Evolutionary conservation across 495 filamentous ascomycete species (phyloP).

Genomic region (Neurospora sp.): DNA sequence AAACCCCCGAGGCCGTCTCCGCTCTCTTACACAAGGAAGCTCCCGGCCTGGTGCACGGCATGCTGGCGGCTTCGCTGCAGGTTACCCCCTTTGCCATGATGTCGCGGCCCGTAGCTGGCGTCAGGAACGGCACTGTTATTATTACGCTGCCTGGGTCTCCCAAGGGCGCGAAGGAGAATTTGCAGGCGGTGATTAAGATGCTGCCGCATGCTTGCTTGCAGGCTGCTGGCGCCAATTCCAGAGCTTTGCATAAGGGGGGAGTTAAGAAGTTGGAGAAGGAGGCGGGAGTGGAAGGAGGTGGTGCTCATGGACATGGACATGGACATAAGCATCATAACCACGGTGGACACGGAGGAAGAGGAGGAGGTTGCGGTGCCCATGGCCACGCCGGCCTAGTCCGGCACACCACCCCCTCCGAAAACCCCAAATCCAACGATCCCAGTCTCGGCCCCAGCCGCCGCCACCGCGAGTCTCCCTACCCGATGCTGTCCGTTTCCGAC

Average conservation of each 20-base stretch:
- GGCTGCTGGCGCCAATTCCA: constrained; percentile 72
- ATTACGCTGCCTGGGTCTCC: constrained; percentile 90
- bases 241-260: constrained; percentile 69
- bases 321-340: constrained; percentile 28
- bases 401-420: constrained; percentile 49
- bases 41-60: constrained; percentile 83
- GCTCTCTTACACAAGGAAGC: constrained; percentile 79
- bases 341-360: constrained; percentile 29
- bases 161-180: constrained; percentile 92
- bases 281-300: constrained; percentile 43
- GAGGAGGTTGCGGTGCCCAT: constrained; percentile 26
- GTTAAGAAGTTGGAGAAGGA: constrained; percentile 75
- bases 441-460: constrained; percentile 64
- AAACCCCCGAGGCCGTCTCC: constrained; percentile 81
- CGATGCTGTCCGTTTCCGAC: constrained; percentile 78
- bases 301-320: constrained; percentile 14
- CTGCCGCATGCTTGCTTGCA: constrained; percentile 91
- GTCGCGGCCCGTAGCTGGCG: constrained; percentile 87
- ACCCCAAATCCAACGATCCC: constrained; percentile 70
- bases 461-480: constrained; percentile 79
- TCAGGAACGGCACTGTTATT: constrained; percentile 74
- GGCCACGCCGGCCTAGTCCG: constrained; percentile 55
- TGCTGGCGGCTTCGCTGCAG: constrained; percentile 75
- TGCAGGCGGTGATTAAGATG: constrained; percentile 80
- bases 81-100: constrained; percentile 98